Evolutionary conservation across 2,329 filamentous ascomycete genomes (phyloP).

Genomic region (Epichloe bromicola): DNA sequence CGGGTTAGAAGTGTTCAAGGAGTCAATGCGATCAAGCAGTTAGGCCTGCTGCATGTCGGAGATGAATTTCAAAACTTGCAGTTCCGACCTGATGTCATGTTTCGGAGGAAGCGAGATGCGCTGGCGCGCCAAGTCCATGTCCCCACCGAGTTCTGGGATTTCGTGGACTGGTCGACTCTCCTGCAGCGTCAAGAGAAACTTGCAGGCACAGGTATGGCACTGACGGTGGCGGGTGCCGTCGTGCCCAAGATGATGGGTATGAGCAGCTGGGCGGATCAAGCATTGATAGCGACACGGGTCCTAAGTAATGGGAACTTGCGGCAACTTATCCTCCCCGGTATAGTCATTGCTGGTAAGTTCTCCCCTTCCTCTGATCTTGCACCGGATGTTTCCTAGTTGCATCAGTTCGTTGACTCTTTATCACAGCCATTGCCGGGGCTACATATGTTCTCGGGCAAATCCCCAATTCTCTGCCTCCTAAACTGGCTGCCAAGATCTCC

Average conservation of each 20-base stretch:
- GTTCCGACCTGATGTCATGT: conserved; percentile 91
- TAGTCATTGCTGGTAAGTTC: conserved; percentile 63
- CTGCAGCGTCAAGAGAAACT: conserved; percentile 90
- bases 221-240: conserved; percentile 80
- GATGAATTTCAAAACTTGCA: conserved; percentile 74
- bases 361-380: neutral
- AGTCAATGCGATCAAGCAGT: conserved; percentile 75
- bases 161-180: conserved; percentile 74
- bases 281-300: conserved; percentile 66
- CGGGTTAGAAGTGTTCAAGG: conserved; percentile 63
- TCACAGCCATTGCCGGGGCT: conserved; percentile 54
- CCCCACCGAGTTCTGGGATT: conserved; percentile 80
- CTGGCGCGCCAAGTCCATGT: conserved; percentile 77
- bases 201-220: conserved; percentile 84
- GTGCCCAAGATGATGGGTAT: conserved; percentile 72
- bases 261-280: conserved; percentile 79
- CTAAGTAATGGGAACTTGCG: conserved; percentile 71
- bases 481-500: conserved; percentile 74
- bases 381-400: neutral
- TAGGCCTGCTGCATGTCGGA: conserved; percentile 79
- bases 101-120: conserved; percentile 67
- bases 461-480: conserved; percentile 74
- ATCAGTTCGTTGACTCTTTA: neutral
- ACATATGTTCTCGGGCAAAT: conserved; percentile 80
- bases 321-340: conserved; percentile 65